Conservation (phyloP, 768 basidiomycete genomes). For the Mycena chlorophos region DNA sequence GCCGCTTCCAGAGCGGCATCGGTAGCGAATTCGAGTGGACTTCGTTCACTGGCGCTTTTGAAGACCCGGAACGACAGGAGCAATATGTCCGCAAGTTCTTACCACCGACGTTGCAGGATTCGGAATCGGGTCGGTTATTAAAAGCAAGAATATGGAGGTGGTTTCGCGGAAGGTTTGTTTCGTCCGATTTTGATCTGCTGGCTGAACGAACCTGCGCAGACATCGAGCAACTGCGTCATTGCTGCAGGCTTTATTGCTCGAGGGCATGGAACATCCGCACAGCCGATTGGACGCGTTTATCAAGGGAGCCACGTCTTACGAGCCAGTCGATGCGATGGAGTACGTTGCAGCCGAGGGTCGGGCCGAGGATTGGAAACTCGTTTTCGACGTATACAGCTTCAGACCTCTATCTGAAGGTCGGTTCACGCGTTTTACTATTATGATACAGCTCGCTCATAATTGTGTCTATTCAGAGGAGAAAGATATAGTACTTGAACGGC, state of each 20-base stretch:
- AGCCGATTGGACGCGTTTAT: neutral
- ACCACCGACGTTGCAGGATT: neutral
- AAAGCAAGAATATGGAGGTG: constrained; percentile 15
- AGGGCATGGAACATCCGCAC: neutral
- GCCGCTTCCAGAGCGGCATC: neutral
- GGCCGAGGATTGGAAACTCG: neutral
- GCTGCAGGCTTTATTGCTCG: neutral
- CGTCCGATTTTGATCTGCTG: neutral
- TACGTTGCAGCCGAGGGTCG: neutral
- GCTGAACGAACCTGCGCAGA: neutral
- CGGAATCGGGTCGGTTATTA: neutral
- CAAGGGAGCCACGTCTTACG: neutral
- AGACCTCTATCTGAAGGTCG: neutral
- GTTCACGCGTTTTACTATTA: neutral
- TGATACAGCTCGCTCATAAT: neutral
- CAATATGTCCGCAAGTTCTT: constrained; percentile 6
- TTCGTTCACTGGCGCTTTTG: constrained; percentile 10
- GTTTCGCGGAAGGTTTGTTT: constrained; percentile 12
- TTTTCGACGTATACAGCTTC: neutral
- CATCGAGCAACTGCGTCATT: constrained; percentile 5
- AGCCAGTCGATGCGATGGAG: neutral
- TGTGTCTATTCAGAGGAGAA: neutral
- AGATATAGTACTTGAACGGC: neutral
- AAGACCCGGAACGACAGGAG: neutral
- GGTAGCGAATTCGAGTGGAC: constrained; percentile 8